Evolutionary conservation across 164 flowering plant genomes (phyloP).

Genomic region (Magnolia officinalis): DNA sequence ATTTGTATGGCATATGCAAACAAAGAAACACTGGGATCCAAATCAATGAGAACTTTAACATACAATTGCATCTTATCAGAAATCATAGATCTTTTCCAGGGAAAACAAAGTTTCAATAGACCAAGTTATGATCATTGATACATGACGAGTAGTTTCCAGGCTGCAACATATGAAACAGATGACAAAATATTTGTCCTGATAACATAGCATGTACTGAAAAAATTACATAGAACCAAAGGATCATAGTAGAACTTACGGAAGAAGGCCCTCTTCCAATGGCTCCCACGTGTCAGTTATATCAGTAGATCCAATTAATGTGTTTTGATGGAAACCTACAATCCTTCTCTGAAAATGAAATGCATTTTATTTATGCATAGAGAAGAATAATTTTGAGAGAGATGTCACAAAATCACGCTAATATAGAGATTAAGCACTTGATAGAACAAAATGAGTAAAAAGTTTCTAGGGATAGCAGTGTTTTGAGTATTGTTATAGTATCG

Average conservation of each 20-base stretch:
- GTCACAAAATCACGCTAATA: neutral
- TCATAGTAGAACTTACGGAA: conserved; percentile 39
- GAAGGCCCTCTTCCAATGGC: conserved; percentile 74
- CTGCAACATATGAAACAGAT: conserved; percentile 24
- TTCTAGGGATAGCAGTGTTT: neutral
- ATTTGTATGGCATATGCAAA: too few relatives aligned
- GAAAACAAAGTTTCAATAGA: neutral
- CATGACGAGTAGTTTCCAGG: conserved; percentile 61
- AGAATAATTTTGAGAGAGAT: neutral
- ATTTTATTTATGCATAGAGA: neutral
- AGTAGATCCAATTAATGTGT: conserved; percentile 53
- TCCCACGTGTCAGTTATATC: conserved; percentile 70
- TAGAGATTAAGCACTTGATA: neutral
- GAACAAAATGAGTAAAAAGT: neutral
- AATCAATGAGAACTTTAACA: neutral
- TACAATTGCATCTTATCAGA: neutral
- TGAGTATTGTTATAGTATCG: too few relatives aligned
- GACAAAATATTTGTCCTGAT: neutral
- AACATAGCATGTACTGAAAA: neutral
- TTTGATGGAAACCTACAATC: conserved; percentile 20
- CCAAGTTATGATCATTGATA: conserved; percentile 41
- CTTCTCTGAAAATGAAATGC: conserved; percentile 40
- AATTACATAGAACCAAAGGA: neutral
- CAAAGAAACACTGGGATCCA: too few relatives aligned
- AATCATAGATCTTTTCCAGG: neutral